phyloP scores from a whole-genome alignment of 192 early-diverging fungal genomes.

The Linnemannia schmuckeri region DNA sequence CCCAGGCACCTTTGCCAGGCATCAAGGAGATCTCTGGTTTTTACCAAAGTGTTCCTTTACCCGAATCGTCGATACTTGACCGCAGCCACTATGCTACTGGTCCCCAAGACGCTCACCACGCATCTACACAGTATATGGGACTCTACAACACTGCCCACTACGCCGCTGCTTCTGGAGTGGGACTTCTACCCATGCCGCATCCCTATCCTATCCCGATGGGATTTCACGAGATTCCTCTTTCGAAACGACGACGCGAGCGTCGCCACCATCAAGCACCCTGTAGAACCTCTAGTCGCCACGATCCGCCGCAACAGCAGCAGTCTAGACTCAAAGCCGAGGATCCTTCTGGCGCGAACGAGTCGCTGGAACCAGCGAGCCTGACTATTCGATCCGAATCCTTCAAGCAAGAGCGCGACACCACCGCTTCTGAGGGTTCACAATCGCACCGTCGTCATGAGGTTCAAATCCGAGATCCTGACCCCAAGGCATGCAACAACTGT shows the following conservation, averaged over 20 bases:
- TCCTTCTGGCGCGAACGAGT: not conserved
- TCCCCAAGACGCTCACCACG: not conserved
- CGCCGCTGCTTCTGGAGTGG: not conserved
- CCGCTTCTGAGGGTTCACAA: not conserved
- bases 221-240: not conserved
- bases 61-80: not conserved
- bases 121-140: not conserved
- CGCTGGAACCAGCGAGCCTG: not conserved
- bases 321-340: not conserved
- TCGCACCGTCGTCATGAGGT: not conserved
- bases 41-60: not conserved
- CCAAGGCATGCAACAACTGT: conserved; percentile 43
- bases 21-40: not conserved
- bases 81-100: not conserved
- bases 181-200: not conserved
- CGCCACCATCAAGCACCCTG: not conserved
- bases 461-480: conserved; percentile 13
- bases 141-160: not conserved
- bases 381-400: not conserved
- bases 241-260: not conserved
- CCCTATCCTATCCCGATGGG: not conserved
- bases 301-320: not conserved
- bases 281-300: not conserved
- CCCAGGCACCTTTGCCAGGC: not conserved
- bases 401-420: not conserved